Percentiles rank a stretch among this genome's conserved stretches.
These are phyloP conservation scores for Dendrocalamus sinicus DNA, from an alignment of 176 grass and related monocot genomes.

Conservation along the genomic window DNA sequence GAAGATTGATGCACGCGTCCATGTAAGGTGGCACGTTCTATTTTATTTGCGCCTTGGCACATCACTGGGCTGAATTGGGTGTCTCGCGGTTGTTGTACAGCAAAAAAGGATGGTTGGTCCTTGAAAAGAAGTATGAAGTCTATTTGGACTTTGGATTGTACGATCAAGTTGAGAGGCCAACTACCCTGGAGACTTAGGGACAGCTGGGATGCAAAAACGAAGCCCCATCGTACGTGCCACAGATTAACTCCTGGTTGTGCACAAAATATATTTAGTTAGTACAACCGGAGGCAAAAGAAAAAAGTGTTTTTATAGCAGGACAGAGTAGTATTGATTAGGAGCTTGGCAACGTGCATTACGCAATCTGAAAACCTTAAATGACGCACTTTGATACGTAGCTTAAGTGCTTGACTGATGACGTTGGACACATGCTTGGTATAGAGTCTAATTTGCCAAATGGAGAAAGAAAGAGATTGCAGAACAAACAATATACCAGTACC, in stretches of 20 bases:
- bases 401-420: not conserved
- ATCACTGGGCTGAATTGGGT: slow-evolving; percentile 5
- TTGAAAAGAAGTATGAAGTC: not conserved
- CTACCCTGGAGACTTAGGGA: not conserved
- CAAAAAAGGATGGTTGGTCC: not conserved
- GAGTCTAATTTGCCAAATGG: not conserved
- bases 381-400: not conserved
- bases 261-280: not conserved
- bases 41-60: slow-evolving; percentile 15
- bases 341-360: not conserved
- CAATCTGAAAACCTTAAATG: slow-evolving; percentile 28
- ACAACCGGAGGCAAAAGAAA: not conserved
- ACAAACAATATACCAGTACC: not conserved
- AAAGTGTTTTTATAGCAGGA: not conserved
- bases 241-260: not conserved
- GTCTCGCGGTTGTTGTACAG: not conserved
- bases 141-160: slow-evolving; percentile 31
- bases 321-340: not conserved
- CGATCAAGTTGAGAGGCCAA: not conserved
- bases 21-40: slow-evolving; percentile 12
- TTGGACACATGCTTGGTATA: not conserved
- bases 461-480: not conserved
- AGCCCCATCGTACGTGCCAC: not conserved
- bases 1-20: not conserved
- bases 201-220: slow-evolving; percentile 15